A percentile compares a stretch with the other conserved stretches of the same genome.
These are phyloP conservation scores for Salix arbutifolia DNA, from an alignment of 345 rosid genomes.

Conservation along the genomic window DNA sequence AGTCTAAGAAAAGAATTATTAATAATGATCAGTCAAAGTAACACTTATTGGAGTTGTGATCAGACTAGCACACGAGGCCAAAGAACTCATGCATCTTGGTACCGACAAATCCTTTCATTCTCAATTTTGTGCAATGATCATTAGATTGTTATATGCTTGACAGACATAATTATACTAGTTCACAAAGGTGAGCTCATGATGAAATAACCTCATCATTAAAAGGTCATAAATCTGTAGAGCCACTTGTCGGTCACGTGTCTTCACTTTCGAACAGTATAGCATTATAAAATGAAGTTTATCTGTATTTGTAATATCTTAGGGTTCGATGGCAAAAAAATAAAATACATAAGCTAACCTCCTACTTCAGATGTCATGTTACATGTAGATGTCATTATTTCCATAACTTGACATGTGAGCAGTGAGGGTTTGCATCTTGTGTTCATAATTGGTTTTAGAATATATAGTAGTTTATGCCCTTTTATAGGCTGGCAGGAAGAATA, in stretches of 20 bases:
- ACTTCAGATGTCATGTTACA: not conserved
- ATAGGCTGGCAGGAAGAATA: no score
- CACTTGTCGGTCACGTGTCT: conserved; percentile 29
- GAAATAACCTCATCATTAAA: conserved; percentile 34
- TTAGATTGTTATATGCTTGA: conserved; percentile 16
- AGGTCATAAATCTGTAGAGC: conserved; percentile 23
- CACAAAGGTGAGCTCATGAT: conserved; percentile 28
- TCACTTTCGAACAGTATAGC: not conserved
- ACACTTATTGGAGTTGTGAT: conserved; percentile 26
- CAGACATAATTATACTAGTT: conserved; percentile 21
- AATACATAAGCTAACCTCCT: not conserved
- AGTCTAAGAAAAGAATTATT: conserved; percentile 13
- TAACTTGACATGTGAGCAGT: not conserved
- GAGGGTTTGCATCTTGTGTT: not conserved
- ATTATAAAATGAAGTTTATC: not conserved
- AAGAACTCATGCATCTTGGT: conserved; percentile 16
- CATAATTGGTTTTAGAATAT: not conserved
- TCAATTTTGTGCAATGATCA: conserved; percentile 12
- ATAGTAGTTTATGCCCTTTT: no score
- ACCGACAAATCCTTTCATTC: conserved; percentile 4
- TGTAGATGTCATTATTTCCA: not conserved
- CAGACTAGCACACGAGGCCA: conserved; percentile 41
- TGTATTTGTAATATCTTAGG: not conserved
- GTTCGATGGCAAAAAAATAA: not conserved
- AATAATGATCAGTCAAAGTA: conserved; percentile 34